These are phyloP conservation scores for Penicillium maclennaniae DNA, from an alignment of 495 filamentous ascomycete genomes.

Conservation along the genomic window DNA sequence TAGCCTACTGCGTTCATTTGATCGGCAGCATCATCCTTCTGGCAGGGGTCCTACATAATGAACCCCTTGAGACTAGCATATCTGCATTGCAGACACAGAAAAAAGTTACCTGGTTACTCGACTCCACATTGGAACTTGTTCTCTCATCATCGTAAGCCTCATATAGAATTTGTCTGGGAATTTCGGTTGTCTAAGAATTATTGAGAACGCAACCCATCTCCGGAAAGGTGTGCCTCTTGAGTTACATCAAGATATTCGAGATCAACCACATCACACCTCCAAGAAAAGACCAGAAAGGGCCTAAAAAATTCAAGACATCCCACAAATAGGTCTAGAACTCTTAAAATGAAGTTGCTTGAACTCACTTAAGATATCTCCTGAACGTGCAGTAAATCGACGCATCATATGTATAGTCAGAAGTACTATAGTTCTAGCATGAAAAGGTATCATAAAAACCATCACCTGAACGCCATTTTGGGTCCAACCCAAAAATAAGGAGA, in stretches of 20 bases:
- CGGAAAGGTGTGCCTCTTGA: too few relatives aligned
- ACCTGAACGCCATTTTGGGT: not conserved
- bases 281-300: too few relatives aligned
- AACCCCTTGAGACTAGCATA: slow-evolving; percentile 5
- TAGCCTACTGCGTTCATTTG: slow-evolving; percentile 13
- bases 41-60: not conserved
- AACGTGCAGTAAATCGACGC: not conserved
- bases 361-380: too few relatives aligned
- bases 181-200: too few relatives aligned
- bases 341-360: too few relatives aligned
- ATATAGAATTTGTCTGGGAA: too few relatives aligned
- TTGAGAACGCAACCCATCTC: too few relatives aligned
- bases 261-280: too few relatives aligned
- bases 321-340: too few relatives aligned
- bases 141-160: not conserved
- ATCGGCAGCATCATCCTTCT: not conserved
- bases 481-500: not conserved
- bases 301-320: too few relatives aligned
- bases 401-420: not conserved
- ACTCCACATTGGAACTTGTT: slow-evolving; percentile 6
- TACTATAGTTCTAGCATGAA: not conserved
- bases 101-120: not conserved
- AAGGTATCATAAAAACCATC: slow-evolving; percentile 8
- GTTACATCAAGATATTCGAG: too few relatives aligned
- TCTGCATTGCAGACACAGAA: slow-evolving; percentile 9